A percentile compares a stretch with the other conserved stretches of the same genome.
Conservation (phyloP, 2,329 filamentous ascomycete genomes). For the Aureobasidium sp. region DNA sequence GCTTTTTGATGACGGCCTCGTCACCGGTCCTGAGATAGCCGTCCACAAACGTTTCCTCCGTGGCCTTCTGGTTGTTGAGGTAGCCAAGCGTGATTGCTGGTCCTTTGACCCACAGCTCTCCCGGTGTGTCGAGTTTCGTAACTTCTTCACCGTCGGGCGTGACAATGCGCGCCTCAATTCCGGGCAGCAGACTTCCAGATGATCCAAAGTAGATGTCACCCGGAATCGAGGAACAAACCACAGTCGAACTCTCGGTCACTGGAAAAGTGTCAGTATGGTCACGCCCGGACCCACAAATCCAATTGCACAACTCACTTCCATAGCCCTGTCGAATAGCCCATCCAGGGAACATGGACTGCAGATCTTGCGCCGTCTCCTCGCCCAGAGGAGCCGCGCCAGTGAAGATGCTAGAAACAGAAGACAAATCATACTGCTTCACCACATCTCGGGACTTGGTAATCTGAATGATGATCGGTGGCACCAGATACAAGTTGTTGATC, state of each 20-base stretch:
- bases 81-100: conserved; percentile 78
- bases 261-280: not conserved
- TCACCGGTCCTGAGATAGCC: conserved; percentile 70
- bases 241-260: conserved; percentile 70
- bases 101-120: conserved; percentile 72
- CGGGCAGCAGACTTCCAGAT: conserved; percentile 63
- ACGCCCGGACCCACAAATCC: no score
- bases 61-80: conserved; percentile 78
- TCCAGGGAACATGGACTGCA: conserved; percentile 54
- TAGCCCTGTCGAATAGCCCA: conserved; percentile 66
- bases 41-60: conserved; percentile 63
- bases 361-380: conserved; percentile 60
- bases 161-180: conserved; percentile 58
- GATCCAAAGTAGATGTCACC: conserved; percentile 64
- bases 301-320: conserved; percentile 34
- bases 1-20: conserved; percentile 63
- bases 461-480: conserved; percentile 74
- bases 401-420: conserved; percentile 57
- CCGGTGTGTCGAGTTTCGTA: conserved; percentile 62
- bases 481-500: conserved; percentile 60
- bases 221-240: conserved; percentile 54
- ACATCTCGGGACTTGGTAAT: conserved; percentile 59
- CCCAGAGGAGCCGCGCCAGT: conserved; percentile 75
- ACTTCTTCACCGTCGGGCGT: conserved; percentile 64
- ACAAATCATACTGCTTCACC: conserved; percentile 63